phyloP scores from a whole-genome alignment of 768 basidiomycete species.

The Lactarius pseudohatsudake region DNA sequence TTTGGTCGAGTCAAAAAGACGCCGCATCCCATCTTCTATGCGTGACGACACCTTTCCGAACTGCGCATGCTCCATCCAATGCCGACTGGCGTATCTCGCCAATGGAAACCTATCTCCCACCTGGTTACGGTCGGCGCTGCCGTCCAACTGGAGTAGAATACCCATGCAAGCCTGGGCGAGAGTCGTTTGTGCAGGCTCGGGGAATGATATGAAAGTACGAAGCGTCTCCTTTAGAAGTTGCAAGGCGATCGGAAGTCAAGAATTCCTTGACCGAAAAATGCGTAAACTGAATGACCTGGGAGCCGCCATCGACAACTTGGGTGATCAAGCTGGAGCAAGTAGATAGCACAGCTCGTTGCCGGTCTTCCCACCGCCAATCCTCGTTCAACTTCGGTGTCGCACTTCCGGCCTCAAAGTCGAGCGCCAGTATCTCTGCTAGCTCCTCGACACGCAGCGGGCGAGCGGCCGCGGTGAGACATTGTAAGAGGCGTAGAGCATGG shows the following conservation, averaged over 20 bases:
- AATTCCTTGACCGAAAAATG: not conserved
- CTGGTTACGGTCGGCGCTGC: not conserved
- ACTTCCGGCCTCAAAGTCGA: not conserved
- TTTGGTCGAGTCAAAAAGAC: not conserved
- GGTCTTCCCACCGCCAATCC: not conserved
- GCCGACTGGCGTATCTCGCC: not conserved
- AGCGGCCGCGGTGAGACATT: not conserved
- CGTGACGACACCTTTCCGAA: not conserved
- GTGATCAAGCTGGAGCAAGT: not conserved
- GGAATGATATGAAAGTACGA: not conserved
- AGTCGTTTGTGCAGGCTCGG: not conserved
- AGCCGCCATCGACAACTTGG: not conserved
- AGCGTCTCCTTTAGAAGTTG: not conserved
- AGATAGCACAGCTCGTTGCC: not conserved
- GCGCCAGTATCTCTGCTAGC: not conserved
- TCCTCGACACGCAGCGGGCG: not conserved
- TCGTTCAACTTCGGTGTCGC: not conserved
- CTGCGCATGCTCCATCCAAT: not conserved
- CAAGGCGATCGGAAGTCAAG: not conserved
- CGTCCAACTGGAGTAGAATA: not conserved
- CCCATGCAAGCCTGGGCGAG: not conserved
- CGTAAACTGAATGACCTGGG: not conserved
- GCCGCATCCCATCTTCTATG: not conserved
- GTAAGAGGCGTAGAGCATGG: not conserved
- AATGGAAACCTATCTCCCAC: not conserved